phyloP scores from a whole-genome alignment of 2,329 filamentous ascomycete species.

The Hymenoscyphus fructigenus region DNA sequence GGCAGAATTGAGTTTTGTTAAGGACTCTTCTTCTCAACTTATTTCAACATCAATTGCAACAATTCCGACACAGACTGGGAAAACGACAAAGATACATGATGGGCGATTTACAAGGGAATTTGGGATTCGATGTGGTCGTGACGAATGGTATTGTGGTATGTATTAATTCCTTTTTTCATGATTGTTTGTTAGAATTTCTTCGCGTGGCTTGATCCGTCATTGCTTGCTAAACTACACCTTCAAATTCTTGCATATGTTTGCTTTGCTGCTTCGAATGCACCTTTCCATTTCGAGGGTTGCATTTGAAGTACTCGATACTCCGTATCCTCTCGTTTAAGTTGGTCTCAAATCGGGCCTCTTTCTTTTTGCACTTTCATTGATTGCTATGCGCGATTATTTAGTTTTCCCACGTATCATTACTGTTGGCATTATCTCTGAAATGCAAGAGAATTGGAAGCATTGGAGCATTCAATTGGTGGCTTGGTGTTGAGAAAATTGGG shows the following conservation, averaged over 20 bases:
- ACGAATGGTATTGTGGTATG: constrained; percentile 44
- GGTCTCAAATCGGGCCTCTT: background rate
- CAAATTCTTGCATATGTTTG: background rate
- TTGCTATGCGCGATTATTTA: background rate
- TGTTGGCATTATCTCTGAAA: background rate
- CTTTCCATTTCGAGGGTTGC: background rate
- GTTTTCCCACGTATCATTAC: background rate
- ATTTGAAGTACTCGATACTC: background rate
- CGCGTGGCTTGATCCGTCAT: background rate
- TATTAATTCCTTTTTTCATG: background rate
- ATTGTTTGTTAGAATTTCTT: background rate
- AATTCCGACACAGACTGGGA: background rate
- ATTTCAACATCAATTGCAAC: background rate
- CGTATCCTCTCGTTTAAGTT: background rate
- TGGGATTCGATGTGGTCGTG: constrained; percentile 42
- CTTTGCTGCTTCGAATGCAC: background rate
- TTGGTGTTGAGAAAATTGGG: no score
- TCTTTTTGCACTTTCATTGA: background rate
- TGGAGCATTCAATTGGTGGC: no score
- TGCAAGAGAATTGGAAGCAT: background rate
- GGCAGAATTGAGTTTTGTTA: background rate
- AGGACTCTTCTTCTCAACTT: background rate
- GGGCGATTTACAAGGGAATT: constrained; percentile 10
- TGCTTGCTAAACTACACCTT: background rate
- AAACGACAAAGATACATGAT: background rate